Base-by-base conservation (phyloP, 139 green algal genomes). In the Chlorella sp. region DNA sequence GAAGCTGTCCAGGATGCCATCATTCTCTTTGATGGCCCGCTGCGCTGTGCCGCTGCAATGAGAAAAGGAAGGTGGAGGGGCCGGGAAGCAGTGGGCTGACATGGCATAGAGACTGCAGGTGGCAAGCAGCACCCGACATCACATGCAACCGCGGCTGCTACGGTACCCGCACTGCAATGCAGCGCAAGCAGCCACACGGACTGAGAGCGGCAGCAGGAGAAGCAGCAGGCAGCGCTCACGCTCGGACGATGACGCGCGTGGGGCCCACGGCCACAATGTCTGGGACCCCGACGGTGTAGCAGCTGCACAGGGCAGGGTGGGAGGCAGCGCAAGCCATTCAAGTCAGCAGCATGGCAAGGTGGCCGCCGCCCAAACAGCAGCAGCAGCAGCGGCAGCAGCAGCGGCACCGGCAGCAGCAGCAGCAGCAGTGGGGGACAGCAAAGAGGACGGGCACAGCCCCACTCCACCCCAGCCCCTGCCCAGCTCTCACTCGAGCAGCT, bases 401-500 rank as follows among this genome's bases (percentile, higher is more conserved):
- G n/a, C n/a, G 44, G 44, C 44, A 9, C 44, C 44, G 9, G 44
- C 44, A 51, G 44, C 7, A 51, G 44, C 9, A 63, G 26, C 9
- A 41, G 41, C 21, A 78, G 26, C 25, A 39, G 62, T 21, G 62
- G 20, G 25, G 2, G 25, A 36, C 4, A 26, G 20, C 9, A 34
- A 36, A 21, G 28, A 36, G 62, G 20, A 26, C 25, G 28, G 4
- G 20, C 62, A 15, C 62, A 69, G 20, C 17, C 12, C 6, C 39
- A 23, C 41, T 11, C 21, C 41, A 21, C 44, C 44, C 7, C 11
- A 11, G 20, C 7, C 20, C 18, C 9, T 25, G n/a, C 7, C 41
- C 18, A 17, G 28, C n/a, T n/a, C 81, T 39, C 55, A 64, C 81
- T 71, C 80, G 44, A 97, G 89, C 60, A 97, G 90, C 36, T 79